These are phyloP conservation scores for Diaporthe sp. DNA, from an alignment of 2,329 filamentous ascomycete genomes.

Conservation along the genomic window DNA sequence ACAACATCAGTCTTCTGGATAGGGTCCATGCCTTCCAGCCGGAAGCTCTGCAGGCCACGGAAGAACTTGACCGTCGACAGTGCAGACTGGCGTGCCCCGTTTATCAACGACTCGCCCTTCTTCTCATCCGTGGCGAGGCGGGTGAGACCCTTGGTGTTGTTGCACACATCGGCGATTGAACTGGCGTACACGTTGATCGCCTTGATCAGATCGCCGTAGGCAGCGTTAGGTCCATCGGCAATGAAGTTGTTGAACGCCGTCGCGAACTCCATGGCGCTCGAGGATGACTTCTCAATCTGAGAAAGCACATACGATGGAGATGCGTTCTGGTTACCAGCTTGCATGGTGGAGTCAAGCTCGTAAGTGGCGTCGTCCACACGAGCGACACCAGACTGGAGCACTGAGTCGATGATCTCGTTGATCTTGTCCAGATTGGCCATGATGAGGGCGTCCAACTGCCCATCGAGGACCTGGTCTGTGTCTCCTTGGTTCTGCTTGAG, in stretches of 20 bases:
- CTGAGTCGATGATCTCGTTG: constrained; percentile 97
- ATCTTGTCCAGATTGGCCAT: constrained; percentile 91
- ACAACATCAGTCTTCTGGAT: constrained; percentile 97
- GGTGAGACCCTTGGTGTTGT: constrained; percentile 95
- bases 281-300: constrained; percentile 96
- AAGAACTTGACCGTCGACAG: constrained; percentile 94
- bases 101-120: constrained; percentile 88
- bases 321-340: constrained; percentile 98
- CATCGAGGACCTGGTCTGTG: constrained; percentile 85
- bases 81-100: constrained; percentile 86
- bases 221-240: constrained; percentile 92
- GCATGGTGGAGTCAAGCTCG: constrained; percentile 97
- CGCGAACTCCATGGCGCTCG: constrained; percentile 95
- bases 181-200: constrained; percentile 92
- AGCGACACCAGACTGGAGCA: constrained; percentile 91
- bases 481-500: constrained; percentile 82
- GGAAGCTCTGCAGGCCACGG: constrained; percentile 92
- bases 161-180: constrained; percentile 92
- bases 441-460: constrained; percentile 91
- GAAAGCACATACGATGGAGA: constrained; percentile 95
- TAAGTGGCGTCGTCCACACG: constrained; percentile 97
- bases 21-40: constrained; percentile 89
- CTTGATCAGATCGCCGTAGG: constrained; percentile 91
- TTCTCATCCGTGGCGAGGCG: constrained; percentile 96
- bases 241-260: constrained; percentile 99